A percentile compares a stretch with the other conserved stretches of the same genome.
These are phyloP conservation scores for Fonsecaea multimorphosa DNA, from an alignment of 2,329 filamentous ascomycete genomes.

Conservation along the genomic window DNA sequence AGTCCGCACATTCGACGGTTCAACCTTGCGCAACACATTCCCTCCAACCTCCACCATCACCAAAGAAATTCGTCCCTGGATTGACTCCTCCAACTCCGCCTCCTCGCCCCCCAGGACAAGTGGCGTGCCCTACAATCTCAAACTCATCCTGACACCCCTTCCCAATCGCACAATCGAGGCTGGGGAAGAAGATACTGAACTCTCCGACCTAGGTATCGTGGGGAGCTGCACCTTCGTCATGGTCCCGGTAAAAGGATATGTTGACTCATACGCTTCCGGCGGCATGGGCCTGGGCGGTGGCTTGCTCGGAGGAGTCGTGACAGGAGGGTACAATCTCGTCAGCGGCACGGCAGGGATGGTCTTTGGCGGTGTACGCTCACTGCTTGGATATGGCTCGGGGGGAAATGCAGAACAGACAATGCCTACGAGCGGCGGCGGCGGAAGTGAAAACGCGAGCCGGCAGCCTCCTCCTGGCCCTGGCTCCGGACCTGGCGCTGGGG, in stretches of 20 bases:
- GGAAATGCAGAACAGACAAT: not conserved
- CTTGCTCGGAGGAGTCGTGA: slow-evolving; percentile 38
- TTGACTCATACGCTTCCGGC: slow-evolving; percentile 60
- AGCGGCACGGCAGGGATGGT: slow-evolving; percentile 52
- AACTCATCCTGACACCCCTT: slow-evolving; percentile 78
- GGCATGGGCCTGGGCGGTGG: slow-evolving; percentile 35
- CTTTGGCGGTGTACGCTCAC: slow-evolving; percentile 50
- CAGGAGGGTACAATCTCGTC: slow-evolving; percentile 52
- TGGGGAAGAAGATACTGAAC: slow-evolving; percentile 72
- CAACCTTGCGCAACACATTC: slow-evolving; percentile 76
- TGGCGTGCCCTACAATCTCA: slow-evolving; percentile 76
- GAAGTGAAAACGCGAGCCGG: slow-evolving; percentile 25
- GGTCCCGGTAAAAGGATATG: slow-evolving; percentile 69
- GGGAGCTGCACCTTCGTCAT: slow-evolving; percentile 85
- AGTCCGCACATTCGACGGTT: slow-evolving; percentile 82
- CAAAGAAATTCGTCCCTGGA: slow-evolving; percentile 74
- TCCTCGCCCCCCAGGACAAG: not conserved
- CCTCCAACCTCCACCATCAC: slow-evolving; percentile 66
- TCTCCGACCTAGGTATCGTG: slow-evolving; percentile 73
- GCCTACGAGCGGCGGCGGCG: not conserved
- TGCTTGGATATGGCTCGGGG: slow-evolving; percentile 48
- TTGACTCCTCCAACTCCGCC: slow-evolving; percentile 68
- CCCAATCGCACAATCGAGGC: slow-evolving; percentile 77
- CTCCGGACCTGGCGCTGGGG: too few species aligned
- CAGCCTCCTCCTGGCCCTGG: slow-evolving; percentile 29